Conservation (phyloP, 1,139 yeast species). For the Yarrowia galli region DNA sequence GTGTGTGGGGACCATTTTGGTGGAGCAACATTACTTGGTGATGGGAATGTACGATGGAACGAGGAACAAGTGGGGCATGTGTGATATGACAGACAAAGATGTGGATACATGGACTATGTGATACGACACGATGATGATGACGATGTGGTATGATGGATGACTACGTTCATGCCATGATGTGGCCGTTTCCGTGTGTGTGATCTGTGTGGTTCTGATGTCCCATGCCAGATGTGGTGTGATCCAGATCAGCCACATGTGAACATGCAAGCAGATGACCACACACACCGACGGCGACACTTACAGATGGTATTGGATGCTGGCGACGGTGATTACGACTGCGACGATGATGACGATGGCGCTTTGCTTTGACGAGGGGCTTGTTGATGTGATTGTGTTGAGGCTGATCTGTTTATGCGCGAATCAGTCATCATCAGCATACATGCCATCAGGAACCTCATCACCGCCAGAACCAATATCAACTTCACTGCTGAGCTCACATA, state of each 20-base stretch:
- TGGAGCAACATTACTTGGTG: background rate
- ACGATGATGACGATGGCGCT: background rate
- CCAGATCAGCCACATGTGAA: conserved; percentile 2
- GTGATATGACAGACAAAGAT: no score
- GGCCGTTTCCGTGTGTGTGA: background rate
- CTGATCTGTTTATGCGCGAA: background rate
- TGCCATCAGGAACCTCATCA: background rate
- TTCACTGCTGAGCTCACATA: no score
- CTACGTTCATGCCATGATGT: background rate
- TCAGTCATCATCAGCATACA: background rate
- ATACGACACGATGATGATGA: background rate
- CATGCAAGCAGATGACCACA: background rate
- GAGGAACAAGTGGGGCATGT: background rate
- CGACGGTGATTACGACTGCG: background rate
- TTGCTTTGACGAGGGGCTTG: background rate
- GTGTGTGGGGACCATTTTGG: background rate
- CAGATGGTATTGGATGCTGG: background rate
- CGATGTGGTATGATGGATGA: background rate
- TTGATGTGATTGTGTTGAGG: background rate
- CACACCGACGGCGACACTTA: no score
- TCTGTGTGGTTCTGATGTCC: background rate
- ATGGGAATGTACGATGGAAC: conserved; percentile 17
- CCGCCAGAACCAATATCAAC: no score
- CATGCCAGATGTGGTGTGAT: conserved; percentile 9
- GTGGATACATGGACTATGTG: background rate